These are phyloP conservation scores for Globisporangium carolinianum DNA, from an alignment of 352 stramenopile genomes.

Conservation along the genomic window DNA sequence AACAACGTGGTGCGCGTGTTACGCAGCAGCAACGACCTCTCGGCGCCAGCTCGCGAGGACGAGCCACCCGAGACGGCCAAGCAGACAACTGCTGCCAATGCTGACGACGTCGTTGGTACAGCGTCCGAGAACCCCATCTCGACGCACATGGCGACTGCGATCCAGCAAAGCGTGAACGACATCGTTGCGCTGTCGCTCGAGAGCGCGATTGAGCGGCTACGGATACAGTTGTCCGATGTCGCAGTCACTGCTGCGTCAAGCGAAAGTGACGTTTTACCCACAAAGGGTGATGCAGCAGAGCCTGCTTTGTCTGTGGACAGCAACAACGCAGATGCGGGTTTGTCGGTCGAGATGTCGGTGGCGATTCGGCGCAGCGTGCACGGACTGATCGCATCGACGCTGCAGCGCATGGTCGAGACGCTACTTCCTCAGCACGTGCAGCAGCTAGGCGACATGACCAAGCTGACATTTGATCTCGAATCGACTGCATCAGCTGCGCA, in stretches of 20 bases:
- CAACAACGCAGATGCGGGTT: not conserved
- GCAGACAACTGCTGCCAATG: not conserved
- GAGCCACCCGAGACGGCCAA: not conserved
- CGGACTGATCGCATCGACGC: constrained; percentile 5
- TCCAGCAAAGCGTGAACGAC: constrained; percentile 25
- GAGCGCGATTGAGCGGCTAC: constrained; percentile 16
- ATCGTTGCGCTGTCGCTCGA: constrained; percentile 31
- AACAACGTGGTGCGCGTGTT: constrained; percentile 21
- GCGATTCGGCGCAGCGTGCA: constrained; percentile 10
- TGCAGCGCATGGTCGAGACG: constrained; percentile 5
- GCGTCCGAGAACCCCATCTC: constrained; percentile 12
- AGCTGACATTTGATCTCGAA: not conserved
- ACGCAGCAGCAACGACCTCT: constrained; percentile 2
- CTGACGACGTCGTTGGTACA: not conserved
- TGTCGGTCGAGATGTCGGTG: constrained; percentile 9
- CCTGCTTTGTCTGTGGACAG: no score
- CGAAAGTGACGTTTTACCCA: no score
- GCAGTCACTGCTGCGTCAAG: no score
- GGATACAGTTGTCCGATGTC: no score
- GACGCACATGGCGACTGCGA: constrained; percentile 30
- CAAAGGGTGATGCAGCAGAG: no score
- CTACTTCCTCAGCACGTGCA: not conserved
- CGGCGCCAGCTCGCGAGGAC: not conserved
- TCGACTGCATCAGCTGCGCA: not conserved
- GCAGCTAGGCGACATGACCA: not conserved